These are phyloP conservation scores for Halophytophthora polymorphica DNA, from an alignment of 352 stramenopile species.

Conservation along the genomic window DNA sequence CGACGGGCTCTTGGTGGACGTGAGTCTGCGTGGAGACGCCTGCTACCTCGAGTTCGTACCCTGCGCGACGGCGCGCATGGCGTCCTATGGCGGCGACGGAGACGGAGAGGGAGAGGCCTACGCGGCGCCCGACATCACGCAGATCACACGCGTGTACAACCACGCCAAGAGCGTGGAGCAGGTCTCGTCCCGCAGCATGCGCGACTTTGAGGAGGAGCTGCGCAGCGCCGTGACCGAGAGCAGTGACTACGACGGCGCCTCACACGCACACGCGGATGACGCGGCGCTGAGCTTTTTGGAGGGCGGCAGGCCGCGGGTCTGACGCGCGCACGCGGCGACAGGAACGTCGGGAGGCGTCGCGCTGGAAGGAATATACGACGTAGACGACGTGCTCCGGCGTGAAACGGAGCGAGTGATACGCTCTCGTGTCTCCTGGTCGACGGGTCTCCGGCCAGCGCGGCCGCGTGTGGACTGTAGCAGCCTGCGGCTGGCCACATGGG, in stretches of 20 bases:
- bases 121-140: conserved; percentile 45
- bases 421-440: no score
- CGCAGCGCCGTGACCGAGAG: conserved; percentile 10
- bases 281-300: no score
- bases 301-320: no score
- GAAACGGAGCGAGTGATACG: no score
- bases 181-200: conserved; percentile 54
- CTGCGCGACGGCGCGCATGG: not conserved
- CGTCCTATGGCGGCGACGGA: conserved; percentile 11
- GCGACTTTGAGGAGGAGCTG: conserved; percentile 45
- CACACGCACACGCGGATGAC: conserved; percentile 9
- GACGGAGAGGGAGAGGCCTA: conserved; percentile 13
- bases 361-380: no score
- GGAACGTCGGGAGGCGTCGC: no score
- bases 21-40: conserved; percentile 64
- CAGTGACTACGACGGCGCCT: conserved; percentile 4
- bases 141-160: conserved; percentile 48
- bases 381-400: no score
- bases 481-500: no score
- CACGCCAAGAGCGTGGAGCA: conserved; percentile 47
- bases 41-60: conserved; percentile 68
- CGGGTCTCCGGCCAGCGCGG: no score
- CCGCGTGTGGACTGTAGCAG: no score
- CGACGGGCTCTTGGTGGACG: conserved; percentile 59
- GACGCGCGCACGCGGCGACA: no score